Evolutionary conservation across 371 early-diverging fungal species (phyloP), one percentile per base, ranked within the genome.

Genomic region (Haplosporangium sp.): DNA sequence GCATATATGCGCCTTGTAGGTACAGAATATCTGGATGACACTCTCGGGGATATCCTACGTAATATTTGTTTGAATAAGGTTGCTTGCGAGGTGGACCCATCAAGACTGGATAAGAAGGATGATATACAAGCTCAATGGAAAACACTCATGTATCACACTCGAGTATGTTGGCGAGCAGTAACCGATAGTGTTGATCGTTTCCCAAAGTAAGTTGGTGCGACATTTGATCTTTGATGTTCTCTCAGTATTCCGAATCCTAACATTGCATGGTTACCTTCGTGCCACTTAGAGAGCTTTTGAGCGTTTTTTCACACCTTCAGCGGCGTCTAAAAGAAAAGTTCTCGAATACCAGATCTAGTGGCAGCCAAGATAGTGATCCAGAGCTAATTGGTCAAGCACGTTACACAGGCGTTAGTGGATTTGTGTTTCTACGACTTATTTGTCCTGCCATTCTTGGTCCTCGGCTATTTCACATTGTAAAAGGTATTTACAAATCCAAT

Each of bases 371-470:
- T 39, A 47, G 60, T 4, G 74, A 73, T 10, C 40, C 76, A 0
- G 69, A 82, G 4, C 34, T 69, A 10, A 67, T 65, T 20, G 58
- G 47, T 34, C 63, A 65, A 60, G 77, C 74, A 34, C 65, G 83
- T 37, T 83, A 76, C 34, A 75, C 79, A 17, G 72, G 71, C 1
- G 65, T 84, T 66, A 94, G 94, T 71, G 94, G 94, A 1, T 94
- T 96, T 82, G 77, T 96, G 5, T 96, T 96, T 76, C 73, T 96
- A 42, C 86, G 96, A 19, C 86, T 95, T 67, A 90, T 96, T 64
- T 94, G 95, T 65, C 95, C 96, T 0, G 95, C 96, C 0, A 93
- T 96, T 71, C 85, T 94, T 34, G 89, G 93, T 58, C 96, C 96
- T n/a, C 91, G 91, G 69, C 81, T 92, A 17, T 96, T 95, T 84